Base-by-base conservation (phyloP, 208 protist species). In the Trypanosoma rangeli region DNA sequence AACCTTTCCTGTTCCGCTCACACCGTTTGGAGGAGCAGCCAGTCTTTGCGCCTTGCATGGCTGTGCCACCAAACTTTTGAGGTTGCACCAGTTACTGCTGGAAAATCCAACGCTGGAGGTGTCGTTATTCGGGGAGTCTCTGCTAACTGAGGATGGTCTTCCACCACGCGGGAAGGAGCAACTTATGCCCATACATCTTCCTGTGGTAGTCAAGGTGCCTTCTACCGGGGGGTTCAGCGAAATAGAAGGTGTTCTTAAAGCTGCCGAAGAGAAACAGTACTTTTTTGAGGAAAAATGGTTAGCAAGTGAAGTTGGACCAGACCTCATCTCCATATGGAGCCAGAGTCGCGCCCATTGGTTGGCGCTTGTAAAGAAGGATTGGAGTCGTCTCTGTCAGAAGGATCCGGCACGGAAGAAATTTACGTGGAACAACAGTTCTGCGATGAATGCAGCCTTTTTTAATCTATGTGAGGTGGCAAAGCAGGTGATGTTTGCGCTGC, bases 381-480 rank as follows among this genome's bases (percentile, higher is more conserved):
- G 90, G 88, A 42, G 74, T 26, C 64, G 64, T 20, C 28, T 88
- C 70, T n/a, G 70, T 5, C 26, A 44, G 22, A 78, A 78, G 22
- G 82, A 81, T 22, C 75, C 87, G 5, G 49, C 76, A 24, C 90
- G 90, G 44, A 81, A 53, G 7, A 64, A 82, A 55, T 93, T 97
- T 52, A 67, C 35, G 33, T 97, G 93, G 90, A 94, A 93, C 59
- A 97, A 95, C 65, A 72, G 42, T 1, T 92, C 87, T 4, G 76
- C 76, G 15, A 92, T 97, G 88, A 94, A 93, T 69, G 42, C 73
- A 8, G 87, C 89, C 33, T 97, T 97, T 71, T 94, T 91, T 60
- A 87, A 94, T 42, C 70, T 96, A 9, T 97, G 93, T 70, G 93
- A 97, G 16, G 88, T 95, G 8, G 89, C 70, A 13, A 93, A 85